phyloP scores from a whole-genome alignment of 768 basidiomycete species.

The Panaeolus papilionaceus region DNA sequence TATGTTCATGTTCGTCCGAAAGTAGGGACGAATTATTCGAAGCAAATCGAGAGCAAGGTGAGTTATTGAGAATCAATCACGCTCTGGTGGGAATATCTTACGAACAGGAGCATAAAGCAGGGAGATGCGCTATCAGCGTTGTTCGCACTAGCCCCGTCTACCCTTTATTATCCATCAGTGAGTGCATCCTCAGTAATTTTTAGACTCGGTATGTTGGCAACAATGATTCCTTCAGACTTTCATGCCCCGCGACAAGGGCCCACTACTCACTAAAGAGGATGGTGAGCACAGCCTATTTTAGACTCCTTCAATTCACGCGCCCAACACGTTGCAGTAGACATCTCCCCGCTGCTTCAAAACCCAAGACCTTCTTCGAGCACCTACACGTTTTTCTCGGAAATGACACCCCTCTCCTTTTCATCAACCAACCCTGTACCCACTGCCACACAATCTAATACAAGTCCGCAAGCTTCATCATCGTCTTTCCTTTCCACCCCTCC shows the following conservation, averaged over 20 bases:
- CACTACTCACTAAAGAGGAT: constrained; percentile 31
- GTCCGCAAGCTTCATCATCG: constrained; percentile 26
- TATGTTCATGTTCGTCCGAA: constrained; percentile 41
- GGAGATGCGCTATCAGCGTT: constrained; percentile 25
- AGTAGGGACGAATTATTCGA: constrained; percentile 37
- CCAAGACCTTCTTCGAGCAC: constrained; percentile 53
- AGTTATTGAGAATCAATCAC: constrained; percentile 29
- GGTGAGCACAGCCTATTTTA: constrained; percentile 33
- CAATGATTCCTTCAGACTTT: constrained; percentile 28
- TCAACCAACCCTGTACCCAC: constrained; percentile 34
- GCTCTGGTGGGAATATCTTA: constrained; percentile 35
- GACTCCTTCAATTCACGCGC: constrained; percentile 30
- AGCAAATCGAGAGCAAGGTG: constrained; percentile 24
- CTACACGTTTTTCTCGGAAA: constrained; percentile 69
- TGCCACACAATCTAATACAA: constrained; percentile 29
- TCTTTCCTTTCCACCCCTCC: constrained; percentile 30
- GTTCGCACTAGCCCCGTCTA: constrained; percentile 35
- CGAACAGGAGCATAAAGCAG: constrained; percentile 42
- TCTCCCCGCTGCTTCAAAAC: constrained; percentile 61
- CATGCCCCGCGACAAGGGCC: constrained; percentile 40
- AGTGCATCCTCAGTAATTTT: constrained; percentile 30
- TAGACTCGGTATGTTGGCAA: constrained; percentile 25
- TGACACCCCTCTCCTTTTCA: constrained; percentile 58
- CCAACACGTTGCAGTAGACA: constrained; percentile 46
- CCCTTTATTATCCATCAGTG: constrained; percentile 30